Evolutionary conservation across 345 rosid genomes (phyloP).

Genomic region (Corchorus olitorius): DNA sequence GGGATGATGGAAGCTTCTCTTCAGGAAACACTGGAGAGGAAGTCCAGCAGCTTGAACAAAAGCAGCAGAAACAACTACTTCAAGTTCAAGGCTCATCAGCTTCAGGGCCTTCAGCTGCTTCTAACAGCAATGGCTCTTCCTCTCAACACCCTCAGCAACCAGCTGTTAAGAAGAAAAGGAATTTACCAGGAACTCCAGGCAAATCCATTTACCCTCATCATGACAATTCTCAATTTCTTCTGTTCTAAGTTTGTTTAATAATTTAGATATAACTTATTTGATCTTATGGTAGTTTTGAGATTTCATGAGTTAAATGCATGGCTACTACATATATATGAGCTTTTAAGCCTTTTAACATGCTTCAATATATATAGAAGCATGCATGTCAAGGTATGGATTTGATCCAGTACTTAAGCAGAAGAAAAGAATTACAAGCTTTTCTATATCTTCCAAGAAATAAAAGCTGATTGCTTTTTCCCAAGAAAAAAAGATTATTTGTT

Average conservation of each 20-base stretch:
- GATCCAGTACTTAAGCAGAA: conserved; percentile 1
- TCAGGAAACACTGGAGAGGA: conserved; percentile 60
- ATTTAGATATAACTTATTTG: not conserved
- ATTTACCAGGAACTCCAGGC: conserved; percentile 82
- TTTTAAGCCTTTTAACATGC: not conserved
- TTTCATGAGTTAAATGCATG: not conserved
- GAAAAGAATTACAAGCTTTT: not conserved
- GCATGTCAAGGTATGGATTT: conserved; percentile 14
- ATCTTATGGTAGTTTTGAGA: not conserved
- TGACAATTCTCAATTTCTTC: not conserved
- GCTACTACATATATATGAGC: not conserved
- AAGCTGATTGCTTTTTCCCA: not conserved
- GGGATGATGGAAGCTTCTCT: conserved; percentile 72
- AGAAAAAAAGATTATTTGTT: conserved; percentile 2
- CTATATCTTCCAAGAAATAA: not conserved
- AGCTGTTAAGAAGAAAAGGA: conserved; percentile 63
- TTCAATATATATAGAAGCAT: conserved; percentile 2
- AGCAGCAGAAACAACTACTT: conserved; percentile 25
- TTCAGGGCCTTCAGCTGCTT: conserved; percentile 25
- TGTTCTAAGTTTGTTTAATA: not conserved
- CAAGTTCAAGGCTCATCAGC: not conserved
- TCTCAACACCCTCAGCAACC: conserved; percentile 41
- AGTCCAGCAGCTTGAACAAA: conserved; percentile 43
- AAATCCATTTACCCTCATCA: conserved; percentile 20
- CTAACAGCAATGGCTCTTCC: conserved; percentile 38